Evolutionary conservation across 2,329 filamentous ascomycete genomes (phyloP), one percentile per base, ranked within the genome.

Genomic region (Falciphora oryzae): DNA sequence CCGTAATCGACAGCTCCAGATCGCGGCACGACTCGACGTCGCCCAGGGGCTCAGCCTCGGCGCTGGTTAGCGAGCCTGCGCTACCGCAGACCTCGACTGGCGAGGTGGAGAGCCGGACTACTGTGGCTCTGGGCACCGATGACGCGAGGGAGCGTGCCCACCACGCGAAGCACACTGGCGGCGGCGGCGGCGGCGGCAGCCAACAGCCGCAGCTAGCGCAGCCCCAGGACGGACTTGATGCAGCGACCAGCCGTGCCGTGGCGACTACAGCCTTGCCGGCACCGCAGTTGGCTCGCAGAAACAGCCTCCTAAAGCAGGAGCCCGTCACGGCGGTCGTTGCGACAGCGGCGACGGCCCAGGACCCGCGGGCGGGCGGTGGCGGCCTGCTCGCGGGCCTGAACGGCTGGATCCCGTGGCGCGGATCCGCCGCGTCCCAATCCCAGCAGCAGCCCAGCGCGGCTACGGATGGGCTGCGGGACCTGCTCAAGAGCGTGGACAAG

Each of bases 31-130:
- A 76, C 59, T 63, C 67, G 2, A 62, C 71, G 13, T 71, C 74
- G 8, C 76, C 75, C 1, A 73, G 75, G 22, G 70, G 69, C 3
- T 76, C 78, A 1, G 73, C 78, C 7, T 74, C 75, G 1, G 77
- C 77, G 25, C 75, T 88, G 14, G 74, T 86, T 8, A 80, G 85
- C 68, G 80, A 83, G 63, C 85, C 82, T 4, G 83, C 85, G n/a
- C 71, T 79, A 25, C 84, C 85, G 1, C 82, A 85, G 68, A 85
- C 83, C 1, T 86, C 84, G 0, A 81, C 74, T 32, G 83, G 76
- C 64, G 78, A 83, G 63, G 74, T 85, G 1, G 77, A 82, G 65
- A 80, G 82, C 22, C 77, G 79, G 25, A 76, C 75, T 7, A 72
- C 73, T 3, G 32, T 38, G 32, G 14, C 14, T 44, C 32, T 27